Evolutionary conservation across 228 moss, liverwort and hornwort species (phyloP), one percentile per base, ranked within the genome.

Genomic region (Sphagnum fallax): DNA sequence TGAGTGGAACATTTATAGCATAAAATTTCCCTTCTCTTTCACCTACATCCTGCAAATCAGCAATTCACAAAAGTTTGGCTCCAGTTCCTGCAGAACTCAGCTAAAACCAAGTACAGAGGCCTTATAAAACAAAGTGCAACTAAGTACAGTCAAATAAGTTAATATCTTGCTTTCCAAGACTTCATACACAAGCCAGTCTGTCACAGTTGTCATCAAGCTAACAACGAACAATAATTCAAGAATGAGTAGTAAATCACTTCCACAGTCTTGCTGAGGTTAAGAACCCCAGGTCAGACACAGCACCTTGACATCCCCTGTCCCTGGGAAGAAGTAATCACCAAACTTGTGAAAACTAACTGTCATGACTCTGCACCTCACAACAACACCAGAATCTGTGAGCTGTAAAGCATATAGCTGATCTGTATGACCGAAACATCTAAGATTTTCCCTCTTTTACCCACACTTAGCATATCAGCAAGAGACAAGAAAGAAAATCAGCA

Each of bases 301-400:
- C 78, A 92, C 95, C 82, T 95, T 96, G 53, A 98, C 83, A 76
- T 98, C 93, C 51, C 98, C 98, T 32, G 93, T 94, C 72, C 98
- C 98, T 1, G 98, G 98, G 49, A 98, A 97, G 68, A 97, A 98
- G 64, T 79, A 79, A 78, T 92, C 94, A 10, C 98, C 98, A 74
- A 79, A 98, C 78, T 98, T 98, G 64, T 98, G 98, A 72, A 98
- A 98, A 79, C 91, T 91, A 10, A 92, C 98, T 2, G 98, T 98
- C 98, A 98, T 94, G 48, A 98, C 98, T 82, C 97, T 97, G 84
- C 74, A 75, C 50, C 47, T 48, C 65, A 58, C 52, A 58, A 48
- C 13, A 68, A 49, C 51, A 47, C 66, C 32, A 62, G 8, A 62
- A 62, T 16, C 9, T 57, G 16, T 16, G 4, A 62, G 62, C 4